These are phyloP conservation scores for Coniochaeta hoffmannii DNA, from an alignment of 2,329 filamentous ascomycete genomes.

Conservation along the genomic window DNA sequence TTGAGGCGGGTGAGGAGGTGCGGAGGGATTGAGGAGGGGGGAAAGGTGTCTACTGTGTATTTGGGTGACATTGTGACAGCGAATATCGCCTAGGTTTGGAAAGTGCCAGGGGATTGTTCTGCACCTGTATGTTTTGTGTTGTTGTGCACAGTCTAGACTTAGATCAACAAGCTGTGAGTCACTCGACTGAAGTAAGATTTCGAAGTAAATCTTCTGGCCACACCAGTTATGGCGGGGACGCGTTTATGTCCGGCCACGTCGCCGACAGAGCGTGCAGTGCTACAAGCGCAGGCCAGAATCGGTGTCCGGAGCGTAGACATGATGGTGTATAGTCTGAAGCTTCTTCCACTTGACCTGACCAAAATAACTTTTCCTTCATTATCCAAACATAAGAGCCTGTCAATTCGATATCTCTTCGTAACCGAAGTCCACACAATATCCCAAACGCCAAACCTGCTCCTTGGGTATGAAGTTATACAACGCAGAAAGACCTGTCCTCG, in stretches of 20 bases:
- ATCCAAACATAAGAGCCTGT: not conserved
- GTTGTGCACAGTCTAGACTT: too few relatives aligned
- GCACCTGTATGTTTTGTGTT: too few relatives aligned
- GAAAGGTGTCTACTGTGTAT: not conserved
- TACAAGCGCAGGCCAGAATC: too few relatives aligned
- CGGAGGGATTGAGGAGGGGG: not conserved
- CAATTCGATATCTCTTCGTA: not conserved
- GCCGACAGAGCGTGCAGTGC: too few relatives aligned
- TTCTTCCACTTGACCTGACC: too few relatives aligned
- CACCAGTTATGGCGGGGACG: too few relatives aligned
- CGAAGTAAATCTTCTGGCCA: too few relatives aligned
- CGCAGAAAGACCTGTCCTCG: not conserved
- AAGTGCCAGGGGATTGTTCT: not conserved
- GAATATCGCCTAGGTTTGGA: not conserved
- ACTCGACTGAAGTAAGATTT: too few relatives aligned
- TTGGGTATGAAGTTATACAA: not conserved
- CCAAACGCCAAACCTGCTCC: not conserved
- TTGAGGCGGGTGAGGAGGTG: constrained; percentile 38
- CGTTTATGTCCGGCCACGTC: too few relatives aligned
- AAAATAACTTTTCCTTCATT: not conserved
- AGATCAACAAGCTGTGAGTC: too few relatives aligned
- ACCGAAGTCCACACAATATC: not conserved
- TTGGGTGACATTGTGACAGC: not conserved
- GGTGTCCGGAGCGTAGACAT: not conserved
- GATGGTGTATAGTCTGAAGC: too few relatives aligned